Evolutionary conservation across 495 filamentous ascomycete genomes (phyloP).

Genomic region (Apodospora peruviana): DNA sequence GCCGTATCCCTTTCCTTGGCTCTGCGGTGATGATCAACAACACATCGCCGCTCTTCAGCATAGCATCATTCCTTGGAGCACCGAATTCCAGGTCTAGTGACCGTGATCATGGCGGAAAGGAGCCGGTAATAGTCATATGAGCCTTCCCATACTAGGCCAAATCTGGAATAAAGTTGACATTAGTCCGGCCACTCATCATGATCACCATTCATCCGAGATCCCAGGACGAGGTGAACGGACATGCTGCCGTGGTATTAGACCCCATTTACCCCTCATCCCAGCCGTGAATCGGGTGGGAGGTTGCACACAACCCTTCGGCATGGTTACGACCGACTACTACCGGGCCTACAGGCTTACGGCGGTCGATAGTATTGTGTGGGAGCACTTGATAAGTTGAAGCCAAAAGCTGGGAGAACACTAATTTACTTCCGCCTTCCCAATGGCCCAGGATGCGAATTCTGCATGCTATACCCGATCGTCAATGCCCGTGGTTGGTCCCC

Average conservation of each 20-base stretch:
- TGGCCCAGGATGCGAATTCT: background rate
- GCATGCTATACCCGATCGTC: too few species aligned
- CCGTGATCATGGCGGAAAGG: background rate
- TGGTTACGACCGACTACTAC: slow-evolving; percentile 13
- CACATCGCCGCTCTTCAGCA: background rate
- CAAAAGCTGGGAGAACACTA: background rate
- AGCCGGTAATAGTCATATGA: background rate
- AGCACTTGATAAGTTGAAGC: slow-evolving; percentile 1
- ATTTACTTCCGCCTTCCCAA: background rate
- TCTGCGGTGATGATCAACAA: background rate
- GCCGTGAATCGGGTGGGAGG: slow-evolving; percentile 2
- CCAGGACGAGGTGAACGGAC: background rate
- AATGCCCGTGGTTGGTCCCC: background rate
- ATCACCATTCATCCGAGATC: slow-evolving; percentile 7
- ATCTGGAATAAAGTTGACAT: background rate
- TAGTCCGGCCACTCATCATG: background rate
- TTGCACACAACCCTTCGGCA: slow-evolving; percentile 7
- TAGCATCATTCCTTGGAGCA: too few species aligned
- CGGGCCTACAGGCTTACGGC: slow-evolving; percentile 1
- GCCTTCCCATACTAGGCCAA: background rate
- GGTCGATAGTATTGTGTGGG: slow-evolving; percentile 11
- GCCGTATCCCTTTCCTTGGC: background rate
- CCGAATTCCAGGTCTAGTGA: too few species aligned
- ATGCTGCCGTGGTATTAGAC: background rate
- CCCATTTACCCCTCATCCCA: slow-evolving; percentile 20